These are phyloP conservation scores for Udeniomyces megalosporus DNA, from an alignment of 768 basidiomycete species.

Conservation along the genomic window DNA sequence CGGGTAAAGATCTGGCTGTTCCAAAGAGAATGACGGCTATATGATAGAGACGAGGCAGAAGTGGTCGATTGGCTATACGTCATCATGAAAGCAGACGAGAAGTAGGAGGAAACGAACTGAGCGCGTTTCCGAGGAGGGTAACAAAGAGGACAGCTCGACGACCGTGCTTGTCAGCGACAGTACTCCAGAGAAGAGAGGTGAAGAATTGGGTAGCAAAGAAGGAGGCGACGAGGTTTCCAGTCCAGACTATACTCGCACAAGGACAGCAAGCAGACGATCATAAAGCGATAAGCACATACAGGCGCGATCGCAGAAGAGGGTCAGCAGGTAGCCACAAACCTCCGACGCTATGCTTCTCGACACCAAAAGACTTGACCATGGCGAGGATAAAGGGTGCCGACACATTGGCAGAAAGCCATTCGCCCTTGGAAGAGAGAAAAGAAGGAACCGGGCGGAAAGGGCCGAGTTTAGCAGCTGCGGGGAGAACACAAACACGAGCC, in stretches of 20 bases:
- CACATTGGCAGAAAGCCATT: slow-evolving; percentile 47
- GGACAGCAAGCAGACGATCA: slow-evolving; percentile 39
- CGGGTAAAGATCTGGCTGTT: slow-evolving; percentile 34
- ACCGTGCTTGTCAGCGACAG: slow-evolving; percentile 85
- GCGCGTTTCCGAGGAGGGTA: slow-evolving; percentile 68
- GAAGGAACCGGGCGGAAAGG: not conserved
- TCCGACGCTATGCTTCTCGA: slow-evolving; percentile 60
- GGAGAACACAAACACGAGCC: no score
- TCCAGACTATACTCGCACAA: slow-evolving; percentile 71
- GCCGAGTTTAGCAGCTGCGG: not conserved
- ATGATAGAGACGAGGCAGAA: not conserved
- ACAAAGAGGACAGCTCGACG: slow-evolving; percentile 66
- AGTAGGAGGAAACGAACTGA: slow-evolving; percentile 26
- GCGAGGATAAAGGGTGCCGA: slow-evolving; percentile 81
- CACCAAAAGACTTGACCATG: slow-evolving; percentile 49
- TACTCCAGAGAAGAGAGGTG: slow-evolving; percentile 88
- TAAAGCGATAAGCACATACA: not conserved
- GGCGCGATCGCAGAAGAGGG: not conserved
- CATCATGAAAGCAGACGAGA: not conserved
- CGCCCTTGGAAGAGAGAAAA: not conserved
- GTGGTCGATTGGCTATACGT: not conserved
- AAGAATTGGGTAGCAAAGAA: slow-evolving; percentile 40
- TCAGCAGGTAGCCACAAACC: slow-evolving; percentile 22
- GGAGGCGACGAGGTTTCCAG: slow-evolving; percentile 47
- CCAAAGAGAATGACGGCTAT: slow-evolving; percentile 27